A percentile compares a stretch with the other conserved stretches of the same genome.
These are phyloP conservation scores for Geranium incanum DNA, from an alignment of 441 rosid genomes.

Conservation along the genomic window DNA sequence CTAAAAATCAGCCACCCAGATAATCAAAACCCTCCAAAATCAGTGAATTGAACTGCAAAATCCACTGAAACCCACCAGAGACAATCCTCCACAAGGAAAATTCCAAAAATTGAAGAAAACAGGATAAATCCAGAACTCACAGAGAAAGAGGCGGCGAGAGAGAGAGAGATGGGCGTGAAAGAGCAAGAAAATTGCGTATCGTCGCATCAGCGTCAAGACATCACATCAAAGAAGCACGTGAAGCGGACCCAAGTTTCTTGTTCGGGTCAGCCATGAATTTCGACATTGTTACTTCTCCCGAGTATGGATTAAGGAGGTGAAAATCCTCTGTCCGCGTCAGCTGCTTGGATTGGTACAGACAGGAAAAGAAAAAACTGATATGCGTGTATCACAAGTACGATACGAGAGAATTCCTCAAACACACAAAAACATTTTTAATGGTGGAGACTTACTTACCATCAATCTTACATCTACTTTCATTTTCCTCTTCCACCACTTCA, in stretches of 20 bases:
- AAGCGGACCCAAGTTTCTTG: neutral
- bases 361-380: neutral
- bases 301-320: neutral
- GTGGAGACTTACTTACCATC: no score
- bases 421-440: no score
- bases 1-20: slow-evolving; percentile 8
- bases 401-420: no score
- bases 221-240: neutral
- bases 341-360: neutral
- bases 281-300: neutral
- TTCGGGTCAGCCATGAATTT: neutral
- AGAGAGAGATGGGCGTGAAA: neutral
- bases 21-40: slow-evolving; percentile 5
- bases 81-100: neutral
- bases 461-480: no score
- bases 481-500: no score
- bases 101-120: neutral
- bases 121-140: neutral
- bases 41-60: slow-evolving; percentile 13
- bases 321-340: neutral
- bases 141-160: neutral
- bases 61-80: neutral
- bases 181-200: neutral
- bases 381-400: neutral
- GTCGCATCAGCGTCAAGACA: neutral